A percentile compares a stretch with the other conserved stretches of the same genome.
These are phyloP conservation scores for Cytospora piceicola DNA, from an alignment of 2,329 filamentous ascomycete genomes.

Conservation along the genomic window DNA sequence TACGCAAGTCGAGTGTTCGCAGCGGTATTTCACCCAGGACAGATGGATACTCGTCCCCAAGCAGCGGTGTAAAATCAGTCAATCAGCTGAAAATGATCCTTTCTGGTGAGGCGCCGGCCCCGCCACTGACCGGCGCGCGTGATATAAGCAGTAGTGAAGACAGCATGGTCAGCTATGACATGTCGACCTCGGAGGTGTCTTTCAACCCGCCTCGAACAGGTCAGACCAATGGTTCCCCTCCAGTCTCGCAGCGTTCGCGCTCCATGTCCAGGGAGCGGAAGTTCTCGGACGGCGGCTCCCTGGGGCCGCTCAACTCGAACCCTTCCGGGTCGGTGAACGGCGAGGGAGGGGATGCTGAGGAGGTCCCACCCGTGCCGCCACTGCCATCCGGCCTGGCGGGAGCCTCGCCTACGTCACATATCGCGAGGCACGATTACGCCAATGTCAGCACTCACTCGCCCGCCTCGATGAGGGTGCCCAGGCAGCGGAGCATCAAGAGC, in stretches of 20 bases:
- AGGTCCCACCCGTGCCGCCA: constrained; percentile 61
- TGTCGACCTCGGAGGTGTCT: constrained; percentile 68
- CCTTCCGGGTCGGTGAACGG: constrained; percentile 41
- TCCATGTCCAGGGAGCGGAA: constrained; percentile 42
- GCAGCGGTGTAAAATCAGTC: constrained; percentile 55
- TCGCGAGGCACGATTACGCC: constrained; percentile 29
- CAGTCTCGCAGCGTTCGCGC: constrained; percentile 26
- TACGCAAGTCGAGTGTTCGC: constrained; percentile 59
- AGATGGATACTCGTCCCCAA: constrained; percentile 41
- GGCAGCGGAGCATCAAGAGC: constrained; percentile 47
- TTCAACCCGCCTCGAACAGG: constrained; percentile 52
- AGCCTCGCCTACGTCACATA: constrained; percentile 25
- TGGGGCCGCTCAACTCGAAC: constrained; percentile 50
- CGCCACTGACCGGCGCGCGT: constrained; percentile 51
- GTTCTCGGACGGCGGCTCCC: constrained; percentile 32
- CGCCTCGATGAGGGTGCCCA: constrained; percentile 32
- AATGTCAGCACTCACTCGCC: constrained; percentile 24
- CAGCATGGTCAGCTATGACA: constrained; percentile 73
- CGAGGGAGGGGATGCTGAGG: constrained; percentile 41
- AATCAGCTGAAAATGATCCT: constrained; percentile 67
- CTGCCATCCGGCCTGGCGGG: constrained; percentile 46
- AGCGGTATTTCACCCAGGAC: constrained; percentile 53
- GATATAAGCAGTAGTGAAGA: constrained; percentile 58
- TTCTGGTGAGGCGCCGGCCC: constrained; percentile 51
- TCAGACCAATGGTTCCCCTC: constrained; percentile 38